Conservation (phyloP, 2,329 filamentous ascomycete genomes). For the Aspergillus udagawae region DNA sequence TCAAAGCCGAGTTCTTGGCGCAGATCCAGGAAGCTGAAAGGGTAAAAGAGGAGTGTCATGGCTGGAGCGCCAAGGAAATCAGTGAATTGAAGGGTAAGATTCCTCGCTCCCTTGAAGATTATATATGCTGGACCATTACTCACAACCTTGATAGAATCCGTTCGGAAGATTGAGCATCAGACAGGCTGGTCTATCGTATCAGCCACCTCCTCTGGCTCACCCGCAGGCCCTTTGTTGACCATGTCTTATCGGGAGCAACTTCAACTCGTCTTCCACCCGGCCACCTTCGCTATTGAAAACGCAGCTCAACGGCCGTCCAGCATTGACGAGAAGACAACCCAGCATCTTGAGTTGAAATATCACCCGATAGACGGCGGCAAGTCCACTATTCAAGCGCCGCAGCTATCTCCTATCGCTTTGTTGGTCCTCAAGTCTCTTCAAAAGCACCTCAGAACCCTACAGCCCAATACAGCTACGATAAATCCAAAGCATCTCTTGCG, state of each 20-base stretch:
- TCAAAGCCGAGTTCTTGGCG: slow-evolving; percentile 65
- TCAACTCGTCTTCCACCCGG: slow-evolving; percentile 40
- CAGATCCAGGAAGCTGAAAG: slow-evolving; percentile 81
- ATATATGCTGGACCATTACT: slow-evolving; percentile 1
- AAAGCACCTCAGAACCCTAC: slow-evolving; percentile 32
- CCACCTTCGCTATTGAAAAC: slow-evolving; percentile 28
- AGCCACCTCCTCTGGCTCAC: slow-evolving; percentile 26
- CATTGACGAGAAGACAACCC: slow-evolving; percentile 18
- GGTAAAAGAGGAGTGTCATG: slow-evolving; percentile 79
- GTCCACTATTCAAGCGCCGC: slow-evolving; percentile 1
- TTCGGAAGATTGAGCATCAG: slow-evolving; percentile 37
- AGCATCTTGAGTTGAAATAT: slow-evolving; percentile 34
- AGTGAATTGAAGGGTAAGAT: slow-evolving; percentile 67
- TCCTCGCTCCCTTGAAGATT: not conserved
- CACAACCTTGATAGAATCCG: slow-evolving; percentile 28
- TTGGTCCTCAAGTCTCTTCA: slow-evolving; percentile 42
- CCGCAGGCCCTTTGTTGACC: slow-evolving; percentile 32
- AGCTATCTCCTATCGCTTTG: slow-evolving; percentile 35
- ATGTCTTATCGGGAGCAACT: slow-evolving; percentile 43
- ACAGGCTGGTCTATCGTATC: slow-evolving; percentile 44
- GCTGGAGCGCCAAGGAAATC: slow-evolving; percentile 83
- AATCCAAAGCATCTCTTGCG: slow-evolving; percentile 37
- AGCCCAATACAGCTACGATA: slow-evolving; percentile 26
- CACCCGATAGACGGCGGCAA: slow-evolving; percentile 19
- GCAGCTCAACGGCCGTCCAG: slow-evolving; percentile 17